These are phyloP conservation scores for Senna tora DNA, from an alignment of 306 rosid genomes.

Conservation along the genomic window DNA sequence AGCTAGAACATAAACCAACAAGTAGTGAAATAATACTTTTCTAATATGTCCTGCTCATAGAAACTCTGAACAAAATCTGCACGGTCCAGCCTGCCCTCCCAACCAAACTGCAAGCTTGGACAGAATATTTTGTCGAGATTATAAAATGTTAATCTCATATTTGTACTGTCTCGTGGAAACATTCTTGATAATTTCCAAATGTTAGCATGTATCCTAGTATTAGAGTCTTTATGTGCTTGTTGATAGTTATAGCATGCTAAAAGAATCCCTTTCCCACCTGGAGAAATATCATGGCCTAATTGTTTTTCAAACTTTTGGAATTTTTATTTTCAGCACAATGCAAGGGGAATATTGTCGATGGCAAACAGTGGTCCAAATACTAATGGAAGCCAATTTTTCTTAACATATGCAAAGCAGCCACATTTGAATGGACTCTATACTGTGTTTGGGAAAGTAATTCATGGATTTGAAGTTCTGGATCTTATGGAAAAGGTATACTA, in stretches of 20 bases:
- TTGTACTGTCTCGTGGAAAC: background rate
- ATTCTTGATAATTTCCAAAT: background rate
- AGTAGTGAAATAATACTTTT: background rate
- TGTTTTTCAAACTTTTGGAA: background rate
- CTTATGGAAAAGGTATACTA: slow-evolving; percentile 90
- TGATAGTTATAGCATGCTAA: background rate
- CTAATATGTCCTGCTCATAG: background rate
- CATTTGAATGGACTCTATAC: slow-evolving; percentile 89
- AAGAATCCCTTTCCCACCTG: background rate
- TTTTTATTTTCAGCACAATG: slow-evolving; percentile 75
- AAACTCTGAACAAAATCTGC: background rate
- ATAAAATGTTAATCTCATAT: background rate
- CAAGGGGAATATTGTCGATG: slow-evolving; percentile 89
- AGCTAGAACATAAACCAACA: background rate
- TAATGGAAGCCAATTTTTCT: slow-evolving; percentile 94
- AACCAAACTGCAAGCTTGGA: background rate
- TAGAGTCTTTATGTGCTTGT: background rate
- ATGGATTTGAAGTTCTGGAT: slow-evolving; percentile 97
- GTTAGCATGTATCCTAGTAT: background rate
- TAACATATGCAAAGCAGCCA: slow-evolving; percentile 82
- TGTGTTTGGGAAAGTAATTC: slow-evolving; percentile 88
- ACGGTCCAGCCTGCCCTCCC: background rate
- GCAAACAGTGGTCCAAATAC: slow-evolving; percentile 97
- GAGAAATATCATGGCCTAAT: slow-evolving; percentile 7
- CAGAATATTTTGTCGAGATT: background rate